These are phyloP conservation scores for Podila verticillata DNA, from an alignment of 192 early-diverging fungal genomes.

Conservation along the genomic window DNA sequence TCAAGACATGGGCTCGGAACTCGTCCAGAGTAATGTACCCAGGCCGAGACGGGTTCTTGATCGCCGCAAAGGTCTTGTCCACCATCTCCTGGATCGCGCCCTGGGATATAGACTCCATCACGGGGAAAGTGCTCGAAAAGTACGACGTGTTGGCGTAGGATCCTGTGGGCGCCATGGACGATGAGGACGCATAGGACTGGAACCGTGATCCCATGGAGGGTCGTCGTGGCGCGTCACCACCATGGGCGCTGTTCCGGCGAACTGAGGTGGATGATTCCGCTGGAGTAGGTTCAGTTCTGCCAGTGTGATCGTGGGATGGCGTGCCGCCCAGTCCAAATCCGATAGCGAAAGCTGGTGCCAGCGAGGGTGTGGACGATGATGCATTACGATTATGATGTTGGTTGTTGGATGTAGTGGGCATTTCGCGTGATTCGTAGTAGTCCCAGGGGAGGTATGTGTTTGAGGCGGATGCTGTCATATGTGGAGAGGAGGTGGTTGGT, in stretches of 20 bases:
- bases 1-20: conserved; percentile 81
- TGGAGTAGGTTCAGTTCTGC: not conserved
- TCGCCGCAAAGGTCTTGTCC: conserved; percentile 80
- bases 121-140: conserved; percentile 77
- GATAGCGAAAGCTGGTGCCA: conserved; percentile 22
- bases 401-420: no score
- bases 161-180: conserved; percentile 25
- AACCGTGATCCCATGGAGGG: conserved; percentile 9
- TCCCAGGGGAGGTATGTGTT: conserved; percentile 25
- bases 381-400: not conserved
- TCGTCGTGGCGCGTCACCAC: not conserved
- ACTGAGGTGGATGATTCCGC: not conserved
- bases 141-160: conserved; percentile 56
- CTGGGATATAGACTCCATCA: conserved; percentile 93
- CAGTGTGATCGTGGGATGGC: not conserved
- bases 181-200: conserved; percentile 19
- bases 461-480: conserved; percentile 8
- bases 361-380: conserved; percentile 9
- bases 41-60: conserved; percentile 58
- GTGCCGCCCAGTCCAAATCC: conserved; percentile 15
- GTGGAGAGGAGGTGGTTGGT: conserved; percentile 7
- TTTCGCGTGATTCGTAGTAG: not conserved
- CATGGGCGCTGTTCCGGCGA: not conserved
- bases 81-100: conserved; percentile 96
- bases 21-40: conserved; percentile 82